Evolutionary conservation across 2,329 filamentous ascomycete genomes (phyloP).

Genomic region (Fusarium stilboides): DNA sequence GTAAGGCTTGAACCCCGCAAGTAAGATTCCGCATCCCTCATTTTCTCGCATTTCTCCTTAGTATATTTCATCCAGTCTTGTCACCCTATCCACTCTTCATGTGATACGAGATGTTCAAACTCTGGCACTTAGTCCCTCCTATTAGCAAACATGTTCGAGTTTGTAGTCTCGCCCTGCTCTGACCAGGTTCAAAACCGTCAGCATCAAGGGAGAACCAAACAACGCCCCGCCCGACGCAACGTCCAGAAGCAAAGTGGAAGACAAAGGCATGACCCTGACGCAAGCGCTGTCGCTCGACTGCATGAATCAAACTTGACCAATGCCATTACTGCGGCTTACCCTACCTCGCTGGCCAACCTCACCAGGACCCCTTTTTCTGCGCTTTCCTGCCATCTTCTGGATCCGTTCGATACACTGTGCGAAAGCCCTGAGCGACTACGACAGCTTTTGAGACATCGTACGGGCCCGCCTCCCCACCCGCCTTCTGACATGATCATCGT

Average conservation of each 20-base stretch:
- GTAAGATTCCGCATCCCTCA: fast-evolving
- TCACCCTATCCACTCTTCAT: fast-evolving
- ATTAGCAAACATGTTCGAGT: background rate
- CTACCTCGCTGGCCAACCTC: fast-evolving
- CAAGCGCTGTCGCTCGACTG: fast-evolving
- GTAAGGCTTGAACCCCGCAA: background rate
- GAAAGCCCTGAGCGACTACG: slow-evolving; percentile 7
- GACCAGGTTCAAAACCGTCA: no score
- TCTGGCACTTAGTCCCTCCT: fast-evolving
- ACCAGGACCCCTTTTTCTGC: background rate
- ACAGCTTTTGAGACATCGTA: slow-evolving; percentile 17
- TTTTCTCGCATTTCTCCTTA: background rate
- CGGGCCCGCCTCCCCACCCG: fast-evolving
- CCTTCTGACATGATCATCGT: fast-evolving
- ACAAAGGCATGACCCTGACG: fast-evolving
- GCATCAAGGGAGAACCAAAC: fast-evolving
- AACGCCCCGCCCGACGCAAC: fast-evolving
- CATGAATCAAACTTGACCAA: background rate
- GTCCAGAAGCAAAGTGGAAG: background rate
- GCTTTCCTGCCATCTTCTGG: background rate
- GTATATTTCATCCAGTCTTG: background rate
- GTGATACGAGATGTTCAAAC: fast-evolving
- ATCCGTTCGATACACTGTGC: slow-evolving; percentile 12
- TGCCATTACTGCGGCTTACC: fast-evolving
- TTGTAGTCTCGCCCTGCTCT: fast-evolving